Evolutionary conservation across 805 yeast species (phyloP).

Genomic region (Pichia scutulata): DNA sequence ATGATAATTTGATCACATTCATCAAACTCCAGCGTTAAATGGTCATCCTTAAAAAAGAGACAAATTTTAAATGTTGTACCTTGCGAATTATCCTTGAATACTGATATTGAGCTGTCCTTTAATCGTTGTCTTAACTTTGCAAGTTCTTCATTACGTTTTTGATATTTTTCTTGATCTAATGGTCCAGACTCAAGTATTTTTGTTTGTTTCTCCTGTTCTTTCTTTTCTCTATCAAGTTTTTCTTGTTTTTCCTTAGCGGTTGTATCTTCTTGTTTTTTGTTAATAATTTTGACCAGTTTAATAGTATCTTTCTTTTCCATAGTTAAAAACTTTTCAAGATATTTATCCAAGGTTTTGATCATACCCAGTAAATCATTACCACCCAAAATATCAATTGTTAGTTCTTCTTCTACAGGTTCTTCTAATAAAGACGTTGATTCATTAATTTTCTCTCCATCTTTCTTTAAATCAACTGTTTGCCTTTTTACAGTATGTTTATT

Average conservation of each 20-base stretch:
- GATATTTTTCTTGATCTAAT: slow-evolving; percentile 8
- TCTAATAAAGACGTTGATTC: slow-evolving; percentile 13
- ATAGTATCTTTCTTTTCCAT: slow-evolving; percentile 54
- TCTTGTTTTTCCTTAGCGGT: background rate
- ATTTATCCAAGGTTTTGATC: slow-evolving; percentile 45
- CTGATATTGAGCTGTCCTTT: slow-evolving; percentile 12
- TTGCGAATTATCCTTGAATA: slow-evolving; percentile 24
- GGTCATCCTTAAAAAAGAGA: slow-evolving; percentile 21
- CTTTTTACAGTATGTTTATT: slow-evolving; percentile 5
- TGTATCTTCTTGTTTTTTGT: slow-evolving; percentile 7
- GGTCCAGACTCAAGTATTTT: background rate
- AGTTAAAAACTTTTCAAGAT: slow-evolving; percentile 50
- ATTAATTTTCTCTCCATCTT: slow-evolving; percentile 7
- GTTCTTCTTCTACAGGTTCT: slow-evolving; percentile 9
- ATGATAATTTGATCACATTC: slow-evolving; percentile 22
- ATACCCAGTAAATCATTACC: slow-evolving; percentile 49
- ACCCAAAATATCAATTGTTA: slow-evolving; percentile 29
- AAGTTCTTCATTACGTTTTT: slow-evolving; percentile 20
- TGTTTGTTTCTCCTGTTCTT: slow-evolving; percentile 3
- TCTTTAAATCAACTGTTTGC: background rate
- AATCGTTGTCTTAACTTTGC: slow-evolving; percentile 24
- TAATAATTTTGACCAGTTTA: slow-evolving; percentile 41
- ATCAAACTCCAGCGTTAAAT: slow-evolving; percentile 27
- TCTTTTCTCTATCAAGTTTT: slow-evolving; percentile 2
- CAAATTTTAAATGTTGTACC: slow-evolving; percentile 24